Evolutionary conservation across 306 rosid species (phyloP).

Genomic region (Potentilla sterilis): DNA sequence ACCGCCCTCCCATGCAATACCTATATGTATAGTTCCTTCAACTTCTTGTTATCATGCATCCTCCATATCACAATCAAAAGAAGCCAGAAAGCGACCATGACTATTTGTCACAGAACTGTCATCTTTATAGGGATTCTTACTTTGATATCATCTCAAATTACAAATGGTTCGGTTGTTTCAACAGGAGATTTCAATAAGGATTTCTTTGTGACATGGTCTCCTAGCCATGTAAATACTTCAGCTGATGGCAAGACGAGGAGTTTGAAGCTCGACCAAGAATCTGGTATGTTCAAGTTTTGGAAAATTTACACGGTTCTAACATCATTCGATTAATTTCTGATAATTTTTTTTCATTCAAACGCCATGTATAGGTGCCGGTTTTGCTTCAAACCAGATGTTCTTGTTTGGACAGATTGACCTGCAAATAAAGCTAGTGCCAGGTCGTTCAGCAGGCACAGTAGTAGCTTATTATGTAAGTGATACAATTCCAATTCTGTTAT

Average conservation of each 20-base stretch:
- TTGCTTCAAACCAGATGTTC: conserved; percentile 83
- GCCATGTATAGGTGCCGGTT: conserved; percentile 58
- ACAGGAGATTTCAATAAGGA: conserved; percentile 82
- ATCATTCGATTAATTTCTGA: conserved; percentile 6
- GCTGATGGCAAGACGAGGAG: conserved; percentile 60
- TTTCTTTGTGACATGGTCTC: conserved; percentile 85
- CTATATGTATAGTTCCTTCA: conserved; percentile 33
- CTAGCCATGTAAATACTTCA: conserved; percentile 77
- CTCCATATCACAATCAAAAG: conserved; percentile 2
- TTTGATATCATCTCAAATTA: conserved; percentile 30
- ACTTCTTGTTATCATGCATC: conserved; percentile 2
- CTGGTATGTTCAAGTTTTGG: conserved; percentile 44
- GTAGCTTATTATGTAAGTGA: conserved; percentile 74
- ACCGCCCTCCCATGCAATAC: conserved; percentile 32
- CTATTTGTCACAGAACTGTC: conserved; percentile 25
- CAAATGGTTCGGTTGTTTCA: conserved; percentile 64
- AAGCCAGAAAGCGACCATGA: conserved; percentile 37
- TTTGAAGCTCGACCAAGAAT: conserved; percentile 78
- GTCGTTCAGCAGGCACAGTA: conserved; percentile 91
- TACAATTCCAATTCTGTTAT: neutral
- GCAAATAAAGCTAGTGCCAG: conserved; percentile 85
- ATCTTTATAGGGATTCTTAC: conserved; percentile 37
- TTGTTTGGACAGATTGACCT: conserved; percentile 84
- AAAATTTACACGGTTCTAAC: neutral
- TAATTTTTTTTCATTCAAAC: neutral